These are phyloP conservation scores for Clavispora vitiphila DNA, from an alignment of 805 yeast species.

Conservation along the genomic window DNA sequence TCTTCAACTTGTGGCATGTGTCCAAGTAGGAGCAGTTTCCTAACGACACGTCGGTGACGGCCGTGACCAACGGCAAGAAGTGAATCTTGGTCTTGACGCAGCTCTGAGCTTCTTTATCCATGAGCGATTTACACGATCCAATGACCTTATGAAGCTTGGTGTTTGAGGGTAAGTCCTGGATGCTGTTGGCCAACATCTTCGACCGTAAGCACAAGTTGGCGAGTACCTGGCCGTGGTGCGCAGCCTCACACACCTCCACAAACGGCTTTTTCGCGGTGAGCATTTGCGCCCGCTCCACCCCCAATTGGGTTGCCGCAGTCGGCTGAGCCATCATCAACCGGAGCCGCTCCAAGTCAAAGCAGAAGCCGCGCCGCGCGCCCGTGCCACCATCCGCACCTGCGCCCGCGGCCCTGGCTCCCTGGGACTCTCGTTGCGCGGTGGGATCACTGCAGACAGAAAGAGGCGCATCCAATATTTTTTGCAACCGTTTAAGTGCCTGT, in stretches of 20 bases:
- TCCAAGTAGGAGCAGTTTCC: conserved; percentile 95
- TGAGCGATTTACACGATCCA: conserved; percentile 9
- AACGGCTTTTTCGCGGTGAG: conserved; percentile 41
- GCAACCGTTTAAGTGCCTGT: neutral
- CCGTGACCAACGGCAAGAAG: conserved; percentile 19
- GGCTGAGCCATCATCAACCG: conserved; percentile 23
- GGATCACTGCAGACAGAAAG: neutral
- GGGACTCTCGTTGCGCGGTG: neutral
- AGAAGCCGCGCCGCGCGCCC: neutral
- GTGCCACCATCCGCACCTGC: too few relatives aligned
- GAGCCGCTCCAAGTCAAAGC: conserved; percentile 10
- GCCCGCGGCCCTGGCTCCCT: too few relatives aligned
- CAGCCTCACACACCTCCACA: conserved; percentile 45
- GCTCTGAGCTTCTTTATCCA: conserved; percentile 8
- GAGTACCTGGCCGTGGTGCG: conserved; percentile 23
- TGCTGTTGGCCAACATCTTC: conserved; percentile 12
- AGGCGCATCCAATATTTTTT: neutral
- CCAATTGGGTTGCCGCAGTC: conserved; percentile 36
- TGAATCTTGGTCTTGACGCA: conserved; percentile 22
- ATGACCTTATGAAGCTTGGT: conserved; percentile 13
- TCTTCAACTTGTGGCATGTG: conserved; percentile 81
- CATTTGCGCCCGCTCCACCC: conserved; percentile 33
- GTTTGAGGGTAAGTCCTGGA: conserved; percentile 13
- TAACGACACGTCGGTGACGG: conserved; percentile 60
- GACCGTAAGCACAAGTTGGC: conserved; percentile 16